A percentile compares a stretch with the other conserved stretches of the same genome.
phyloP scores from a whole-genome alignment of 805 yeast species.

The Blastobotrys muscicola region DNA sequence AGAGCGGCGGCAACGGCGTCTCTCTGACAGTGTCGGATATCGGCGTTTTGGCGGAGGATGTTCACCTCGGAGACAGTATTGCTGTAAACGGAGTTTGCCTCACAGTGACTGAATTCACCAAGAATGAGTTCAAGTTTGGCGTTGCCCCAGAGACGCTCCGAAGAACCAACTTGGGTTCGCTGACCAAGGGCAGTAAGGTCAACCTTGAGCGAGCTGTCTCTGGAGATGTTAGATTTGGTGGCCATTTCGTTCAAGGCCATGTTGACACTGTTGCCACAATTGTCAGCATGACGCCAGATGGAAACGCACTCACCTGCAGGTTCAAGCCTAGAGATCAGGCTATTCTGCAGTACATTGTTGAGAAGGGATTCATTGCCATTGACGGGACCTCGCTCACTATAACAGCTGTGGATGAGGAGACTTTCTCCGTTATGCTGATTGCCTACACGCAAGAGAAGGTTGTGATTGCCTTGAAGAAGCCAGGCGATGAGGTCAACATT shows the following conservation, averaged over 20 bases:
- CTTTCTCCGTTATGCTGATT: conserved; percentile 83
- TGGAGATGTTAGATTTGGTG: conserved; percentile 81
- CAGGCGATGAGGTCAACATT: conserved; percentile 66
- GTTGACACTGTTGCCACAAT: conserved; percentile 81
- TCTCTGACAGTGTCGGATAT: conserved; percentile 60
- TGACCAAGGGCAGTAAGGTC: conserved; percentile 51
- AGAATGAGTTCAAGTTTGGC: conserved; percentile 71
- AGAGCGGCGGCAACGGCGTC: conserved; percentile 64
- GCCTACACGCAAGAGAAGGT: conserved; percentile 83
- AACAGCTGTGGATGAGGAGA: conserved; percentile 59
- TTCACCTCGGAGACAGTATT: conserved; percentile 89
- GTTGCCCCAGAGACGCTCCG: conserved; percentile 86
- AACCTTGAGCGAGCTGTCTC: conserved; percentile 89
- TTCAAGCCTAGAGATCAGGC: conserved; percentile 59
- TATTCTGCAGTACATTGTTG: conserved; percentile 66
- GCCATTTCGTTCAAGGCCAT: conserved; percentile 97
- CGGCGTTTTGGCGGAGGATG: conserved; percentile 56
- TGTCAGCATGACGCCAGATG: conserved; percentile 43
- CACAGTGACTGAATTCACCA: conserved; percentile 75
- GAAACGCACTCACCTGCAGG: conserved; percentile 66
- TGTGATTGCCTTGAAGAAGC: conserved; percentile 51
- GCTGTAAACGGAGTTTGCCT: conserved; percentile 83
- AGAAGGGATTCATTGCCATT: conserved; percentile 85
- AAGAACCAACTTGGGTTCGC: conserved; percentile 62
- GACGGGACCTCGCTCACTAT: conserved; percentile 94